A percentile compares a stretch with the other conserved stretches of the same genome.
These are phyloP conservation scores for Erythrophleum fordii DNA, from an alignment of 306 rosid genomes.

Conservation along the genomic window DNA sequence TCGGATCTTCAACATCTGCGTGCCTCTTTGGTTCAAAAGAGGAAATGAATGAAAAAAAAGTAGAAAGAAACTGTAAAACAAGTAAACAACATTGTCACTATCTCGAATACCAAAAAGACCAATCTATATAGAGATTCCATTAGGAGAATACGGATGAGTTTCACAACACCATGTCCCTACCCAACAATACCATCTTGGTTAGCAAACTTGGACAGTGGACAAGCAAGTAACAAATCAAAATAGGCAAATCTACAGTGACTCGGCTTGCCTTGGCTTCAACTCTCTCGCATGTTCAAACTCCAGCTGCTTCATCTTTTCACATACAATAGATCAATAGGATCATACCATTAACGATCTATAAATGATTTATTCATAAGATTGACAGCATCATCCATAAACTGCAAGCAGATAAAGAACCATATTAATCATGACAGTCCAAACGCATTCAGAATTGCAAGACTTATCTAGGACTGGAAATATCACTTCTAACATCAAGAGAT, in stretches of 20 bases:
- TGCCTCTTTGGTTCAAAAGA: background rate
- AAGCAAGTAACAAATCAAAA: conserved; percentile 28
- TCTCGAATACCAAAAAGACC: background rate
- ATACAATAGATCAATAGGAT: background rate
- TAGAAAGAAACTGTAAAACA: background rate
- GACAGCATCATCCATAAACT: conserved; percentile 95
- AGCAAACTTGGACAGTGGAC: conserved; percentile 27
- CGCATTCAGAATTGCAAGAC: conserved; percentile 16
- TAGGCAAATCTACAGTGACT: conserved; percentile 25
- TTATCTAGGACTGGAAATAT: background rate
- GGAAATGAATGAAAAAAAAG: background rate
- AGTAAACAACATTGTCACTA: background rate
- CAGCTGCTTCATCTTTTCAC: conserved; percentile 31
- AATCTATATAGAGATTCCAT: background rate
- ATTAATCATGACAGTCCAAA: conserved; percentile 26
- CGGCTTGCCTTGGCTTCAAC: conserved; percentile 35
- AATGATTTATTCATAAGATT: conserved; percentile 92
- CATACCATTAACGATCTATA: conserved; percentile 64
- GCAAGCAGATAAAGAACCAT: conserved; percentile 47
- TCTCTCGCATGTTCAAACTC: conserved; percentile 31
- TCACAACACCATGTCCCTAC: background rate
- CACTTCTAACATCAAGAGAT: background rate
- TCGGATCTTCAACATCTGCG: background rate
- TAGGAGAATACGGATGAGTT: background rate
- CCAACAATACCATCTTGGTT: conserved; percentile 32